A percentile compares a stretch with the other conserved stretches of the same genome.
These are phyloP conservation scores for Pythium periplocum DNA, from an alignment of 352 stramenopile species.

Conservation along the genomic window DNA sequence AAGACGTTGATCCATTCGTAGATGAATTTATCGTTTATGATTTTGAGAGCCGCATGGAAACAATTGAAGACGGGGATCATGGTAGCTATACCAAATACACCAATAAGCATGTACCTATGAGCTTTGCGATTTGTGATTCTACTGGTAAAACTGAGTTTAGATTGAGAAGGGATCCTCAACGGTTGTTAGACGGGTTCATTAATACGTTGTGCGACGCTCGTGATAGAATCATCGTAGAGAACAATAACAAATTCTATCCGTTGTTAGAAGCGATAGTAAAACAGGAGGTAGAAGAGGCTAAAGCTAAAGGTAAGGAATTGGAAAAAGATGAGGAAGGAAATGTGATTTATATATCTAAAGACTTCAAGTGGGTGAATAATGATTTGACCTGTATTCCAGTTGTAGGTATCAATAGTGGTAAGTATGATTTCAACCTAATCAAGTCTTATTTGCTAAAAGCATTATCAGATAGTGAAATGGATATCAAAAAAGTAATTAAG, in stretches of 20 bases:
- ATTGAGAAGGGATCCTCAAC: background rate
- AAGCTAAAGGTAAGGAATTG: background rate
- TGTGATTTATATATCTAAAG: background rate
- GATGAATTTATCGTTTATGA: conserved; percentile 6
- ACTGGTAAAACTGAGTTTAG: background rate
- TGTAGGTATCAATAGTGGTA: conserved; percentile 3
- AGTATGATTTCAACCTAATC: conserved; percentile 19
- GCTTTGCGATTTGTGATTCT: background rate
- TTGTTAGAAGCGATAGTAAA: too few relatives aligned
- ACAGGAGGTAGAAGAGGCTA: background rate
- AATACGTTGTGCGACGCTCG: background rate
- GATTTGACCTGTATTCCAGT: background rate
- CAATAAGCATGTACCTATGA: background rate
- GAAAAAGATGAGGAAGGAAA: background rate
- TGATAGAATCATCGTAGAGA: background rate
- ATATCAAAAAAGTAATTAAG: conserved; percentile 8
- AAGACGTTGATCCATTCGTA: background rate
- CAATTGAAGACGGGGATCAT: background rate
- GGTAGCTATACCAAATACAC: background rate
- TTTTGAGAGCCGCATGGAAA: background rate
- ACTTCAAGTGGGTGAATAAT: background rate
- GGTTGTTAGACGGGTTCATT: background rate
- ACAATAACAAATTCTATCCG: background rate
- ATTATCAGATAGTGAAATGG: background rate
- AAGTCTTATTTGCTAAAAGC: conserved; percentile 18